A percentile compares a stretch with the other conserved stretches of the same genome.
Conservation (phyloP, 2,329 filamentous ascomycete genomes). For the Parastagonospora nodorum region DNA sequence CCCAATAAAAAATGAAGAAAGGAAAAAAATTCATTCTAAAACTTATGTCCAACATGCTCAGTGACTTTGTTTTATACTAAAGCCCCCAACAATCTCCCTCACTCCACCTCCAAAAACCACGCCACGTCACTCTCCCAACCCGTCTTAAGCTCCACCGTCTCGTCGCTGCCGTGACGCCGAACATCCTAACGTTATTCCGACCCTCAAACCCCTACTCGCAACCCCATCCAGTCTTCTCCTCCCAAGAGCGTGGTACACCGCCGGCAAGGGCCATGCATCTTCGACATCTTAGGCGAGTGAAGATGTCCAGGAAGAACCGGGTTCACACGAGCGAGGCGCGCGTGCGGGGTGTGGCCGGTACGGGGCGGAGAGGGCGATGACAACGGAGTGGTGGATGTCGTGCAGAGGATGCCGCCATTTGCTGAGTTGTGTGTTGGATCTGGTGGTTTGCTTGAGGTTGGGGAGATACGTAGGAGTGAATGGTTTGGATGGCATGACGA, state of each 20-base stretch:
- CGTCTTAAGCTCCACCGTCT: conserved; percentile 49
- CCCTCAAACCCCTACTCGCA: conserved; percentile 52
- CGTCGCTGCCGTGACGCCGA: not conserved
- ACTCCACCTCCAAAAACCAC: conserved; percentile 80
- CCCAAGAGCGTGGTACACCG: conserved; percentile 79
- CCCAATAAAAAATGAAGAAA: too few relatives aligned
- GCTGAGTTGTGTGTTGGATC: conserved; percentile 79
- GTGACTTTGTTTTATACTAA: too few relatives aligned
- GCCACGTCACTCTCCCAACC: conserved; percentile 66
- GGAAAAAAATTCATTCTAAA: too few relatives aligned
- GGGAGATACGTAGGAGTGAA: too few relatives aligned
- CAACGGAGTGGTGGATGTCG: conserved; percentile 77
- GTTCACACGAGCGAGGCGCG: conserved; percentile 85
- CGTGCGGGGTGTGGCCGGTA: conserved; percentile 89
- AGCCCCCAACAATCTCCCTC: too few relatives aligned
- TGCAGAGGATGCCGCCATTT: too few relatives aligned
- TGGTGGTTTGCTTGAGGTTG: too few relatives aligned
- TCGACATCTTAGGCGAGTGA: too few relatives aligned
- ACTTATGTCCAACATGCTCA: too few relatives aligned
- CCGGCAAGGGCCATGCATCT: conserved; percentile 92
- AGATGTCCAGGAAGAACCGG: conserved; percentile 84
- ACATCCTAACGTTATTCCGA: conserved; percentile 60
- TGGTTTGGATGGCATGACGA: too few relatives aligned
- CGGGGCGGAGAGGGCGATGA: conserved; percentile 86
- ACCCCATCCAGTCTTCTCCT: conserved; percentile 59